These are phyloP conservation scores for Gyrodon lividus DNA, from an alignment of 768 basidiomycete genomes.

Conservation along the genomic window DNA sequence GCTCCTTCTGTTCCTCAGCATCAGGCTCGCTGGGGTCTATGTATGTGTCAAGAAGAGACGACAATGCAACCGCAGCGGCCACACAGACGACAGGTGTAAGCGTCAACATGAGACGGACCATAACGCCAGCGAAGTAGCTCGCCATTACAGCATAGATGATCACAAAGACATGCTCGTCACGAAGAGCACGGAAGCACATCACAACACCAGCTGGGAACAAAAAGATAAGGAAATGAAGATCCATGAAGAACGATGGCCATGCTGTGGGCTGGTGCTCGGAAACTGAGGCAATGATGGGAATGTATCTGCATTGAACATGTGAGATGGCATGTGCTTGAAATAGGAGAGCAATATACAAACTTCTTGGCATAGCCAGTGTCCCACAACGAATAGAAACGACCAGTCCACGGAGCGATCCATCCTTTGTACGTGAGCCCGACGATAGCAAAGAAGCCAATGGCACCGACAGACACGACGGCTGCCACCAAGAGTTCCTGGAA, in stretches of 20 bases:
- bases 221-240: slow-evolving; percentile 96
- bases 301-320: slow-evolving; percentile 54
- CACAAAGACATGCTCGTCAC: slow-evolving; percentile 97
- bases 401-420: slow-evolving; percentile 99
- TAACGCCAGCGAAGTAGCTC: slow-evolving; percentile 98
- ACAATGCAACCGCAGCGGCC: slow-evolving; percentile 86
- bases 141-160: slow-evolving; percentile 96
- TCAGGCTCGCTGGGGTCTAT: slow-evolving; percentile 81
- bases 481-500: slow-evolving; percentile 80
- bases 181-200: slow-evolving; percentile 89
- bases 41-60: slow-evolving; percentile 84
- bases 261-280: slow-evolving; percentile 99
- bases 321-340: background rate
- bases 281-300: slow-evolving; percentile 98
- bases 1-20: slow-evolving; percentile 7
- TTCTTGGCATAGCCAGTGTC: slow-evolving; percentile 99
- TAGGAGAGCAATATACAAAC: slow-evolving; percentile 40
- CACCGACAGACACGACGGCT: slow-evolving; percentile 65
- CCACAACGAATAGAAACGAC: slow-evolving; percentile 98
- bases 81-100: slow-evolving; percentile 98
- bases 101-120: slow-evolving; percentile 98
- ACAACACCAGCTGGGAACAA: slow-evolving; percentile 96
- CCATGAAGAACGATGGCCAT: slow-evolving; percentile 99
- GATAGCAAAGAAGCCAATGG: slow-evolving; percentile 71
- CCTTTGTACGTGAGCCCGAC: slow-evolving; percentile 86